Conservation (phyloP, 768 basidiomycete genomes). For the Lactifluus piperatus region DNA sequence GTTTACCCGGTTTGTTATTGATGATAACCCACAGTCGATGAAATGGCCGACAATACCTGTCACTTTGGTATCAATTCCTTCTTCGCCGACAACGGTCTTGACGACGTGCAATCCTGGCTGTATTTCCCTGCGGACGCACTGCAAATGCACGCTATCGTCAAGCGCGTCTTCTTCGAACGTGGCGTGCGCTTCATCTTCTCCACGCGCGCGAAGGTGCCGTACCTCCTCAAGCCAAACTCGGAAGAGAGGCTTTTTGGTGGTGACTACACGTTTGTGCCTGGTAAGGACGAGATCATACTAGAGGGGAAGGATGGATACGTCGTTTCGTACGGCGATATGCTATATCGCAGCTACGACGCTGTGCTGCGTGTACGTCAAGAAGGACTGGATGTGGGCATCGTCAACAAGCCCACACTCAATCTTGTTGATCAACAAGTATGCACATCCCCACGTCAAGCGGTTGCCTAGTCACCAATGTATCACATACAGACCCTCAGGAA, state of each 20-base stretch:
- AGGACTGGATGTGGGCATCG: slow-evolving; percentile 73
- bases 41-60: slow-evolving; percentile 52
- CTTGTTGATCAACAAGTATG: slow-evolving; percentile 71
- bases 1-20: neutral
- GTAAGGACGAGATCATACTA: slow-evolving; percentile 74
- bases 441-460: neutral
- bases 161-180: slow-evolving; percentile 73
- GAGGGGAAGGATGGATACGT: slow-evolving; percentile 78
- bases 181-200: slow-evolving; percentile 85
- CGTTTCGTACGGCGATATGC: slow-evolving; percentile 80
- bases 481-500: slow-evolving; percentile 46
- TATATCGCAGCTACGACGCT: slow-evolving; percentile 78
- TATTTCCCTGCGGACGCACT: slow-evolving; percentile 84
- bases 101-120: slow-evolving; percentile 67
- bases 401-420: slow-evolving; percentile 82
- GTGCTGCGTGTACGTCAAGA: slow-evolving; percentile 62
- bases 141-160: slow-evolving; percentile 72
- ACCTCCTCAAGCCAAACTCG: slow-evolving; percentile 72
- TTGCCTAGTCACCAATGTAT: neutral
- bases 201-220: slow-evolving; percentile 84
- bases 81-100: slow-evolving; percentile 83
- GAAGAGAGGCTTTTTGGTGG: slow-evolving; percentile 54
- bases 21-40: slow-evolving; percentile 14
- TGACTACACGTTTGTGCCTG: slow-evolving; percentile 71
- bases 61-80: slow-evolving; percentile 77